Base-by-base conservation (phyloP, 2,329 filamentous ascomycete species). In the Colletotrichum musae region DNA sequence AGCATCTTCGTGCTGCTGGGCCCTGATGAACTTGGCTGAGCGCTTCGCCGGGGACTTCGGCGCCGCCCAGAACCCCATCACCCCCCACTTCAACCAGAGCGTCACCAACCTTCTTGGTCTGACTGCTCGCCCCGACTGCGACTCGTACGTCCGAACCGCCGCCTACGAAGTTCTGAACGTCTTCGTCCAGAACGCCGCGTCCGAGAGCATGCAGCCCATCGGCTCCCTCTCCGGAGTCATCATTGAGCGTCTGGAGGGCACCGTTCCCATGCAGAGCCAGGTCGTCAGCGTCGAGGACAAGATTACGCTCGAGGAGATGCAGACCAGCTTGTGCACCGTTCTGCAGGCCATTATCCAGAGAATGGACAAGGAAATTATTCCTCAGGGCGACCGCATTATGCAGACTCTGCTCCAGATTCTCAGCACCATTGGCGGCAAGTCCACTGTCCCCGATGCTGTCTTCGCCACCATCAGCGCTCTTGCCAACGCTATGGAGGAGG, bases 1-100 rank as follows among this genome's bases (percentile, higher is more conserved):
- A 91, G 96, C 95, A 39, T 91, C 94, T 64, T 99, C 96, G 36
- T 98, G 96, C 90, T 99, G 96, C 85, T 98, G 97, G 96, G 95
- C 96, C 39, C 85, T 99, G 74, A 98, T 99, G 94, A 99, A 98
- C 83, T 85, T 99, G 78, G 95, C 96, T 12, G 96, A 99, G 79
- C 92, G 95, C 71, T 99, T 98, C 79, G 93, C 94, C 36, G 94
- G 94, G 67, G 95, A 98, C 64, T 88, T 91, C 64, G 94, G 93
- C 58, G 92, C 91, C 70, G 75, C 85, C 50, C 86, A 92, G 75
- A 99, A 98, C 83, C 88, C 94, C 51, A 86, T 99, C 58, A 97
- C 95, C 2, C 90, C 92, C 71, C 94, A 98, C 83, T 99, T 99
- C 85, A 92, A 97, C 82, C 90, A 95, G 76, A 97, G 95, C 78